Conservation (phyloP, 805 yeast genomes). For the Ogataea trehaloabstinens region DNA sequence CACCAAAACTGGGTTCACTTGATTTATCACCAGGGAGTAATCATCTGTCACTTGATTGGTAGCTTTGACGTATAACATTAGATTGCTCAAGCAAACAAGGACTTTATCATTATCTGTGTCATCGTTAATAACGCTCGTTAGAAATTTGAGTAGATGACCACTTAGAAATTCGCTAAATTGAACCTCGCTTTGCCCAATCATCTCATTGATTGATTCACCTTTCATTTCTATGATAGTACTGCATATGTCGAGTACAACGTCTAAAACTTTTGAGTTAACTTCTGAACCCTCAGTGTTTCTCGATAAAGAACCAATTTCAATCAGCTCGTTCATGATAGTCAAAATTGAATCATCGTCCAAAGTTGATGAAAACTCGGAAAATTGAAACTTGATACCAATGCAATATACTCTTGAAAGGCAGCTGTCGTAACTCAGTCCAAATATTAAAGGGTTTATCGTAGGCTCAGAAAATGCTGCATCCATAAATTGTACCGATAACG, state of each 20-base stretch:
- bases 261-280: conserved; percentile 59
- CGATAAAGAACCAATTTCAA: conserved; percentile 30
- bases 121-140: conserved; percentile 40
- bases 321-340: conserved; percentile 20
- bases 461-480: conserved; percentile 18
- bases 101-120: conserved; percentile 54
- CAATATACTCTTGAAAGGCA: conserved; percentile 22
- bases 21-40: conserved; percentile 10
- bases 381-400: conserved; percentile 31
- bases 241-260: conserved; percentile 69
- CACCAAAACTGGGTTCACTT: conserved; percentile 10
- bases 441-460: conserved; percentile 9
- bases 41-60: conserved; percentile 26
- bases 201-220: conserved; percentile 19
- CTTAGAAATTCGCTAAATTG: conserved; percentile 15
- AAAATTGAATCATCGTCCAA: conserved; percentile 22
- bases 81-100: conserved; percentile 68
- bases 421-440: conserved; percentile 8
- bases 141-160: conserved; percentile 23
- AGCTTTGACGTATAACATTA: conserved; percentile 37
- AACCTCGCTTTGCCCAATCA: conserved; percentile 1
- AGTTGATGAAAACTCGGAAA: conserved; percentile 27
- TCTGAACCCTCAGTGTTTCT: conserved; percentile 24
- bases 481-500: conserved; percentile 27
- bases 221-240: conserved; percentile 68